Evolutionary conservation across 768 basidiomycete genomes (phyloP).

Genomic region (Amanita molliuscula): DNA sequence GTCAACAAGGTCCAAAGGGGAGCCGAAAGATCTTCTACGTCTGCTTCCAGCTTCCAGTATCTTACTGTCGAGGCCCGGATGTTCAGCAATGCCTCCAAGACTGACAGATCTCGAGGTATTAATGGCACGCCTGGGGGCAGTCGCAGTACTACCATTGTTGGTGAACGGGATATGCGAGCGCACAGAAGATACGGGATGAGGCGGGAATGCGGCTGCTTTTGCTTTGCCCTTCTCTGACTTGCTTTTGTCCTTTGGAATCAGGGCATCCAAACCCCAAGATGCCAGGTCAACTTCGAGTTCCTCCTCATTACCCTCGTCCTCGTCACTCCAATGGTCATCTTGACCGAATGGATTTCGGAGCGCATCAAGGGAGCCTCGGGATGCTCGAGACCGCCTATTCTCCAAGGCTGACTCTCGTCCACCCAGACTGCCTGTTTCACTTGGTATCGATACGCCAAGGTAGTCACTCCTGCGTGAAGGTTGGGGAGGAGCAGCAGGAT

Average conservation of each 20-base stretch:
- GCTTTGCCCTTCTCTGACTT: conserved; percentile 29
- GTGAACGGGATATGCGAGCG: conserved; percentile 32
- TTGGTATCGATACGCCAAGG: conserved; percentile 58
- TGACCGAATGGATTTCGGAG: conserved; percentile 67
- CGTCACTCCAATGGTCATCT: conserved; percentile 49
- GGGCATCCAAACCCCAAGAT: conserved; percentile 77
- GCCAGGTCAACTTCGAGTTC: conserved; percentile 69
- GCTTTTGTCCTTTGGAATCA: conserved; percentile 61
- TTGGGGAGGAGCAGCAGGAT: conserved; percentile 35
- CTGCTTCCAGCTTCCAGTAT: conserved; percentile 7
- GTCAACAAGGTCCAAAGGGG: conserved; percentile 43
- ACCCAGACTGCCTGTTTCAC: conserved; percentile 38
- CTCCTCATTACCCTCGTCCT: conserved; percentile 41
- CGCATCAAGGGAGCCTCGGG: conserved; percentile 49
- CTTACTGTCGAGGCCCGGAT: background rate
- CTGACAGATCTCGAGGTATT: conserved; percentile 54
- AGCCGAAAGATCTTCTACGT: conserved; percentile 49
- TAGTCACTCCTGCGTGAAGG: conserved; percentile 50
- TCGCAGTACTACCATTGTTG: conserved; percentile 24
- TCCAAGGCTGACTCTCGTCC: conserved; percentile 39
- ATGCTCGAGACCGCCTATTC: conserved; percentile 39
- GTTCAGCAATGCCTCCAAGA: conserved; percentile 24
- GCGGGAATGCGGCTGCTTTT: conserved; percentile 30
- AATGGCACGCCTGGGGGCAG: conserved; percentile 24
- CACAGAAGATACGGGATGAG: conserved; percentile 28